Conservation (phyloP, 345 rosid genomes). For the Hibiscus trionum region DNA sequence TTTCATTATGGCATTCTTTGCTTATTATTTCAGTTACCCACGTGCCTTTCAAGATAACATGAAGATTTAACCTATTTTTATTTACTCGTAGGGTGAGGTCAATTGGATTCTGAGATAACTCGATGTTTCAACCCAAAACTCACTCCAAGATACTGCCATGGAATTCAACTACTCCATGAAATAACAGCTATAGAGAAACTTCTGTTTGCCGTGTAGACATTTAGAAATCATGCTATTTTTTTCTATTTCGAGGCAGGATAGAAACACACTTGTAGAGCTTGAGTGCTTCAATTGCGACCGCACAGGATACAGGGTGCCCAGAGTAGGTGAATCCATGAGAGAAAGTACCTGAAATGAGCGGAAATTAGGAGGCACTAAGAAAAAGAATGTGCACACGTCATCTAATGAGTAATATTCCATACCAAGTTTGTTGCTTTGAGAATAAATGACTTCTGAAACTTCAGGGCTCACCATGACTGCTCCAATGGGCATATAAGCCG, state of each 20-base stretch:
- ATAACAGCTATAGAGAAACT: background rate
- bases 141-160: background rate
- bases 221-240: background rate
- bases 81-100: background rate
- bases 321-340: conserved; percentile 96
- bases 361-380: conserved; percentile 3
- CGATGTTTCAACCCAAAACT: background rate
- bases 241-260: conserved; percentile 1
- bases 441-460: conserved; percentile 74
- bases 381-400: background rate
- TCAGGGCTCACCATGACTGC: conserved; percentile 81
- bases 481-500: conserved; percentile 92
- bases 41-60: background rate
- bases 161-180: background rate
- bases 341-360: conserved; percentile 49
- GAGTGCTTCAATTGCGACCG: conserved; percentile 72
- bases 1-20: background rate
- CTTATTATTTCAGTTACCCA: background rate
- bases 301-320: conserved; percentile 94
- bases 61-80: background rate
- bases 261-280: conserved; percentile 49
- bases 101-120: background rate
- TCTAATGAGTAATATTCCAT: conserved; percentile 1
- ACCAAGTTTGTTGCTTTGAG: conserved; percentile 97
- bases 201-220: background rate